Base-by-base conservation (phyloP, 805 yeast genomes). In the Candida arabinofermentans region DNA sequence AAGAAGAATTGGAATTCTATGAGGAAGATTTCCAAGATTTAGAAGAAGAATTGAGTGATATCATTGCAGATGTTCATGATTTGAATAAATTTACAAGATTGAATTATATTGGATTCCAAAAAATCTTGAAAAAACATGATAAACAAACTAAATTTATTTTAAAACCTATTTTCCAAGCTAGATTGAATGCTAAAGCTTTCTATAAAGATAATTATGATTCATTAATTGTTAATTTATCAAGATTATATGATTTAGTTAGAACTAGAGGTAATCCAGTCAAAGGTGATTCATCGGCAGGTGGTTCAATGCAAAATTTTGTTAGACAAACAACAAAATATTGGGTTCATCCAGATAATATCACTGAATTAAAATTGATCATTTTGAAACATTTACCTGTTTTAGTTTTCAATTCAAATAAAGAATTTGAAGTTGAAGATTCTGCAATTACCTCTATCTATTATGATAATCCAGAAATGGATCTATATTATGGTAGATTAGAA, bases 301-400 rank as follows among this genome's bases (percentile, higher is more conserved):
- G 99, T 34, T 75, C 84, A 33, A 97, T 90, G 72, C 99, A 93
- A 65, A 93, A 93, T 69, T 93, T 93, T 58, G 98, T 93, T 35
- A 84, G 99, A 66, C 99, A 93, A 67, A 93, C 99, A 17, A 93
- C 99, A 7, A 93, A 93, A 62, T 93, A 93, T 67, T 93, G 99
- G 99, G 98, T 93, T 24, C 99, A 93, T 59, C 96, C 97, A 2
- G 98, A 93, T 65, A 91, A 93, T 64, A 89, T 93, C 61, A 93
- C 98, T 13, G 98, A 93, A 70, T 76, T 93, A 64, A 93, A 93
- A 69, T 77, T 93, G 59, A 84, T 88, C 50, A 83, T 93, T 49
- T 74, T 93, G 61, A 91, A 93, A 67, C 98, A 93, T 69, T 74
- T 93, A 54, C 99, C 99, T 2, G 99, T 93, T 14, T 75, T 93